Evolutionary conservation across 148 eudicot species (phyloP).

Genomic region (Suaeda aralocaspica): DNA sequence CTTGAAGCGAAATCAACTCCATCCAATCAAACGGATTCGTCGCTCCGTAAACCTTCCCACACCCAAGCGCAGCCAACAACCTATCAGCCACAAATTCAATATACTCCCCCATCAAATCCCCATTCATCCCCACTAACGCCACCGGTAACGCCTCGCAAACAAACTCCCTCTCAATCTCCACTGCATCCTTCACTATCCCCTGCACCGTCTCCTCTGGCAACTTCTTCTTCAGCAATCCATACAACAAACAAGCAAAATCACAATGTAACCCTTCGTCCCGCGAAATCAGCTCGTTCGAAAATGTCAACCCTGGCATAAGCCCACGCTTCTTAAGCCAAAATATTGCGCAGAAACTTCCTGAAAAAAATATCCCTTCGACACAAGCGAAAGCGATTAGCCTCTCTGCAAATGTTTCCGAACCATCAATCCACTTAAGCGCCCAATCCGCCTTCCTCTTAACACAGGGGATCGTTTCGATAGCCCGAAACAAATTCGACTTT

Average conservation of each 20-base stretch:
- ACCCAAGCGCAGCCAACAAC: conserved; percentile 53
- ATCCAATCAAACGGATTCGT: conserved; percentile 77
- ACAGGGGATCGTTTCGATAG: conserved; percentile 61
- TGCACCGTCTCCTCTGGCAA: conserved; percentile 49
- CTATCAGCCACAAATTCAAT: conserved; percentile 77
- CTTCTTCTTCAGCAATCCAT: conserved; percentile 44
- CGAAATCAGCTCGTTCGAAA: conserved; percentile 71
- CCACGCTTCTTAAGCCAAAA: conserved; percentile 80
- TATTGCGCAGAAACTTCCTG: conserved; percentile 67
- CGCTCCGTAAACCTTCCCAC: conserved; percentile 46
- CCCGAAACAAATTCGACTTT: conserved; percentile 48
- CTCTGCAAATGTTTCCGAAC: conserved; percentile 56
- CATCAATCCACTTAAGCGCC: conserved; percentile 70
- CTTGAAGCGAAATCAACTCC: conserved; percentile 69
- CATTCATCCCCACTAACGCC: conserved; percentile 72
- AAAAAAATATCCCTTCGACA: conserved; percentile 71
- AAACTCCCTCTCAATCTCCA: conserved; percentile 67
- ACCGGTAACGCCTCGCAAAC: conserved; percentile 71
- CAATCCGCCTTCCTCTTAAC: conserved; percentile 64
- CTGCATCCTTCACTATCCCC: conserved; percentile 52
- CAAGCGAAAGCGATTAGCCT: conserved; percentile 63
- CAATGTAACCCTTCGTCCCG: conserved; percentile 75
- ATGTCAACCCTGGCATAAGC: conserved; percentile 67
- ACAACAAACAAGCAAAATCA: conserved; percentile 68
- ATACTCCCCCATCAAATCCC: conserved; percentile 63